Percentiles rank a stretch among this genome's conserved stretches.
Evolutionary conservation across 306 rosid species (phyloP).

Genomic region (Castanea crenata): DNA sequence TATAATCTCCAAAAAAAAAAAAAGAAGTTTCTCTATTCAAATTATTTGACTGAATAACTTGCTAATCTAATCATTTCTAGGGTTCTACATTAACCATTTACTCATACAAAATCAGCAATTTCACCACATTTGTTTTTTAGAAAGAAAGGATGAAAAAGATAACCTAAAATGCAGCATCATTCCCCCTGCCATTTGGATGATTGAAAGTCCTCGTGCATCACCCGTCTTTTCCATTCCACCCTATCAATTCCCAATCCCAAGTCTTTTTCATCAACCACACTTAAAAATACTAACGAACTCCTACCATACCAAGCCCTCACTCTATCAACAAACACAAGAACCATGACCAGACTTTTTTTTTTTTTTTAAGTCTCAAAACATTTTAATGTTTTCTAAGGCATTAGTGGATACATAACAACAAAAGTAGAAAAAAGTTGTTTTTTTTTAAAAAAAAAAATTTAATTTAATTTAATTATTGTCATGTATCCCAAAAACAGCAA

Average conservation of each 20-base stretch:
- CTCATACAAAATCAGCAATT: conserved; percentile 10
- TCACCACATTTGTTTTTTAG: conserved; percentile 20
- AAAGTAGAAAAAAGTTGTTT: neutral
- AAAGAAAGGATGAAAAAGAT: conserved; percentile 37
- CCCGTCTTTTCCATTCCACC: conserved; percentile 88
- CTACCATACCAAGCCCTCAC: conserved; percentile 48
- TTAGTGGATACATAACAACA: conserved; percentile 7
- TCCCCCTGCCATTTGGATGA: conserved; percentile 58
- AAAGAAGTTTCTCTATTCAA: neutral
- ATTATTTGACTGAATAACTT: neutral
- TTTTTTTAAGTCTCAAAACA: conserved; percentile 1
- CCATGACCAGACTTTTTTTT: neutral
- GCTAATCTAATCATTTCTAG: conserved; percentile 23
- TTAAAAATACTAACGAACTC: conserved; percentile 38
- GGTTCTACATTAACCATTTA: conserved; percentile 8
- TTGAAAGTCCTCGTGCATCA: conserved; percentile 54
- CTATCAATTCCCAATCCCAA: conserved; percentile 83
- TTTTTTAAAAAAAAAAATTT: too few relatives aligned
- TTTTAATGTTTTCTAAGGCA: conserved; percentile 1
- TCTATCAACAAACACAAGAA: conserved; percentile 28
- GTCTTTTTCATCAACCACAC: conserved; percentile 56
- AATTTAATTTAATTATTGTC: conserved; percentile 18
- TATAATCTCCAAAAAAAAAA: neutral
- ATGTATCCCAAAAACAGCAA: conserved; percentile 68
- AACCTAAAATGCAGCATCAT: conserved; percentile 64